Evolutionary conservation across 108 stramenopile species (phyloP).

Genomic region (Poteriospumella lacustris): DNA sequence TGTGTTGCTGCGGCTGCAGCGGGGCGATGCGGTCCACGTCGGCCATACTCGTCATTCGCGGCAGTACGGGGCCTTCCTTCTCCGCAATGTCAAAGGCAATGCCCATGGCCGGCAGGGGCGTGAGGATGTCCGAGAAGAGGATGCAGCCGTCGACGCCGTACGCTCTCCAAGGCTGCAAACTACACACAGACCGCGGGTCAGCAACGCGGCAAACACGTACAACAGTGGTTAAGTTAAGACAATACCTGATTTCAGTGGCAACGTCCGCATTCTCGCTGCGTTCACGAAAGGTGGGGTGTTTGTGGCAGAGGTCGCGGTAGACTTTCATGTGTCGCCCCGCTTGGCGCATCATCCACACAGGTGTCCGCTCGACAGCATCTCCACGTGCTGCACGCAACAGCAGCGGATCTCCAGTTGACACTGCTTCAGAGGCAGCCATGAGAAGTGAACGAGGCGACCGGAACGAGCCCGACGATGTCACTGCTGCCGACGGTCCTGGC

Average conservation of each 20-base stretch:
- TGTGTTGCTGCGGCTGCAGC: background rate
- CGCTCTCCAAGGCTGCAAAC: slow-evolving; percentile 78
- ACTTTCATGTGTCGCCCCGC: slow-evolving; percentile 47
- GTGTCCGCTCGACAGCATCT: slow-evolving; percentile 79
- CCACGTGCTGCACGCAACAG: slow-evolving; percentile 88
- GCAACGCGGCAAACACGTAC: background rate
- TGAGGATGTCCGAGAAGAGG: slow-evolving; percentile 97
- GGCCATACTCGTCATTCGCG: background rate
- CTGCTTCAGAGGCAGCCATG: background rate
- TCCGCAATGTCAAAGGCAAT: slow-evolving; percentile 91
- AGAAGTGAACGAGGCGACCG: too few relatives aligned
- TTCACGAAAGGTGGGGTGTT: slow-evolving; percentile 17
- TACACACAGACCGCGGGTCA: background rate
- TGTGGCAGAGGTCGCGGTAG: slow-evolving; percentile 16
- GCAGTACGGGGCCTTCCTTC: slow-evolving; percentile 86
- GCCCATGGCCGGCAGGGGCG: slow-evolving; percentile 87
- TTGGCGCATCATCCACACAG: slow-evolving; percentile 98
- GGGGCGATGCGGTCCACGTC: slow-evolving; percentile 25
- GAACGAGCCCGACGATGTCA: too few relatives aligned
- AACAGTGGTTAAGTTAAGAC: background rate
- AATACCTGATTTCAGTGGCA: slow-evolving; percentile 32
- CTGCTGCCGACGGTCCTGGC: background rate
- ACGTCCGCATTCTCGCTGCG: slow-evolving; percentile 30
- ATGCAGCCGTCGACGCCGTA: slow-evolving; percentile 95
- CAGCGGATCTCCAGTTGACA: slow-evolving; percentile 35